Conservation (phyloP, 495 filamentous ascomycete genomes). For the Penicillium dipodomyicola region DNA sequence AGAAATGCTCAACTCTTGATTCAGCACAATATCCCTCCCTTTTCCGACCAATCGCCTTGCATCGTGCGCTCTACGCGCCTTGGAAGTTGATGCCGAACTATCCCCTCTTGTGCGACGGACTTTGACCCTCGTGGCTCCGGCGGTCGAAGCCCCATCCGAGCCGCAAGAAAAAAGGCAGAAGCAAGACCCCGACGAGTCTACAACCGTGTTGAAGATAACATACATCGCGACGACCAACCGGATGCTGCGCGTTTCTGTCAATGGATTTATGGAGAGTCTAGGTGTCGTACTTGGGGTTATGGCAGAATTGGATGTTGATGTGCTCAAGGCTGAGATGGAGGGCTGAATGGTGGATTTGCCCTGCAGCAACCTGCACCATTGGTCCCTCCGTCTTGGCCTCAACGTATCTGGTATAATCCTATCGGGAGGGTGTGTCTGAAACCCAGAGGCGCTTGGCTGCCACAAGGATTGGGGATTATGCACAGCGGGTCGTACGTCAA, state of each 20-base stretch:
- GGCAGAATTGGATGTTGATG: conserved; percentile 85
- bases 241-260: conserved; percentile 95
- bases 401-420: not conserved
- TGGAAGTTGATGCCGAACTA: conserved; percentile 85
- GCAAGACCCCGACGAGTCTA: conserved; percentile 38
- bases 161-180: conserved; percentile 29
- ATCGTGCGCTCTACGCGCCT: conserved; percentile 66
- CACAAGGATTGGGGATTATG: conserved; percentile 2
- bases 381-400: not conserved
- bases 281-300: conserved; percentile 80
- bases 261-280: conserved; percentile 94
- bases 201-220: conserved; percentile 64
- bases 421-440: not conserved
- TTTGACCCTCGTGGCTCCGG: conserved; percentile 54
- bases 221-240: conserved; percentile 91
- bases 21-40: conserved; percentile 75
- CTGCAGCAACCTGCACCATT: conserved; percentile 5
- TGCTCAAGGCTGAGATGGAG: conserved; percentile 47
- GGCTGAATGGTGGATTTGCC: conserved; percentile 18
- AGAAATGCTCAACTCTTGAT: not conserved
- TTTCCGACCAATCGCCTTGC: conserved; percentile 82
- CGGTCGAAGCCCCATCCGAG: conserved; percentile 19
- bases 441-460: conserved; percentile 3
- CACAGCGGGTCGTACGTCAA: conserved; percentile 6
- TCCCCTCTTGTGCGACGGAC: conserved; percentile 75